Evolutionary conservation across 768 basidiomycete genomes (phyloP).

Genomic region (Multifurca ochricompacta): DNA sequence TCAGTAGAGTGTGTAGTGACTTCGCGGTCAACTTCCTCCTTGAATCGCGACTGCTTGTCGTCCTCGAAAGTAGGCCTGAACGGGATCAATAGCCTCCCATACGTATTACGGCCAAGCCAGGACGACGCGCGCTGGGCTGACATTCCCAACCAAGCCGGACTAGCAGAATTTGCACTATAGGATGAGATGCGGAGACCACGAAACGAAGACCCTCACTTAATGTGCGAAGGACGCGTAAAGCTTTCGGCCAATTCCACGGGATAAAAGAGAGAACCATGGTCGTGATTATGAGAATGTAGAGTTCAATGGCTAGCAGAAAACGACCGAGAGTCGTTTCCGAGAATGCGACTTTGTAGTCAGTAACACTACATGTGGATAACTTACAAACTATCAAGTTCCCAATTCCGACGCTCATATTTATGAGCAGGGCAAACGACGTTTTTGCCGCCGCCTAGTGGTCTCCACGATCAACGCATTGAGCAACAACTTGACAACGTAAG

Average conservation of each 20-base stretch:
- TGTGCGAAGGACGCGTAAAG: not conserved
- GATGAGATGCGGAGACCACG: conserved; percentile 17
- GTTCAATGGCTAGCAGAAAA: conserved; percentile 51
- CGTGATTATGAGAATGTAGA: conserved; percentile 56
- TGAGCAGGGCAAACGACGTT: conserved; percentile 43
- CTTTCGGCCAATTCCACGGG: not conserved
- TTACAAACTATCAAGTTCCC: conserved; percentile 52
- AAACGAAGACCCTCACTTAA: conserved; percentile 24
- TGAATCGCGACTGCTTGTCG: conserved; percentile 28
- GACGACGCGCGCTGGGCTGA: conserved; percentile 24
- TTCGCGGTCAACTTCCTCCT: conserved; percentile 29
- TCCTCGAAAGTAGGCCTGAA: conserved; percentile 23
- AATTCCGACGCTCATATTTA: conserved; percentile 46
- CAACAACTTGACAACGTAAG: conserved; percentile 57
- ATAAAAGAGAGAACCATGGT: conserved; percentile 41
- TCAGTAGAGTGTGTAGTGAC: conserved; percentile 11
- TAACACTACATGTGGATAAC: conserved; percentile 24
- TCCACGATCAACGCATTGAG: conserved; percentile 47
- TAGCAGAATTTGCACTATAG: not conserved
- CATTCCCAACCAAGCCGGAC: not conserved
- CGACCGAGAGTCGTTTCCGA: conserved; percentile 65
- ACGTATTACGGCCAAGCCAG: conserved; percentile 29
- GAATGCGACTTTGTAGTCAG: conserved; percentile 45
- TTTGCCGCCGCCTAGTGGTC: conserved; percentile 33
- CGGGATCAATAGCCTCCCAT: conserved; percentile 26